Base-by-base conservation (phyloP, 306 rosid genomes). In the Quercus bicolor region DNA sequence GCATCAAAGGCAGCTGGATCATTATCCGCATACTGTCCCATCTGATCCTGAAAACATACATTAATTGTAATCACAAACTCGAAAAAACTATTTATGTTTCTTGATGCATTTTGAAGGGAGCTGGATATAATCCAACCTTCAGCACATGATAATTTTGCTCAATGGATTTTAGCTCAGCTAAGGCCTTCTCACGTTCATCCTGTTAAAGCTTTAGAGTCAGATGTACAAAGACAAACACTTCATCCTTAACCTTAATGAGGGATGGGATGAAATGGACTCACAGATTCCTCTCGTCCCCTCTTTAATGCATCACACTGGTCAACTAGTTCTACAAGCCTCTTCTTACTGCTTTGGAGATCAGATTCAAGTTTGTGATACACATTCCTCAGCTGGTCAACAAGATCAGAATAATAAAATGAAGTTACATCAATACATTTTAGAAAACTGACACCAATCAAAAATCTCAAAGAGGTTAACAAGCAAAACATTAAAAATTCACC, bases 1-100 rank as follows among this genome's bases (percentile, higher is more conserved):
- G 92, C 92, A 80, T 92, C 97, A 65, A 91, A 82, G 83, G 96
- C 93, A 73, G 98, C 98, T 1, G 98, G 98, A 84, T 95, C 98
- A 51, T 95, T 95, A 73, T 95, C 98, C 81, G 87, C 93, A 85
- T 88, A 95, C 75, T 90, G 90, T 74, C 79, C 85, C 89, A 95
- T 57, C 84, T 95, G 97, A 56, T 74, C 86, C 98, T 95, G 91
- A 75, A 77, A 88, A 79, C 33, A 45, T 69, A 54, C 65, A 77
- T 29, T 45, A 73, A 55, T 74, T 68, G 79, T 15, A 28, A 75
- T 76, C 78, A 80, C 70, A 76, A 65, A 40, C 71, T 79, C 64
- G 33, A 33, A 51, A 2, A 4, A 45, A 79, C 40, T 18, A 59
- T 52, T 13, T 24, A 60, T 69, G 56, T 56, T 57, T 24, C 72